Evolutionary conservation across 352 stramenopile species (phyloP).

Genomic region (Phytophthora multivora): DNA sequence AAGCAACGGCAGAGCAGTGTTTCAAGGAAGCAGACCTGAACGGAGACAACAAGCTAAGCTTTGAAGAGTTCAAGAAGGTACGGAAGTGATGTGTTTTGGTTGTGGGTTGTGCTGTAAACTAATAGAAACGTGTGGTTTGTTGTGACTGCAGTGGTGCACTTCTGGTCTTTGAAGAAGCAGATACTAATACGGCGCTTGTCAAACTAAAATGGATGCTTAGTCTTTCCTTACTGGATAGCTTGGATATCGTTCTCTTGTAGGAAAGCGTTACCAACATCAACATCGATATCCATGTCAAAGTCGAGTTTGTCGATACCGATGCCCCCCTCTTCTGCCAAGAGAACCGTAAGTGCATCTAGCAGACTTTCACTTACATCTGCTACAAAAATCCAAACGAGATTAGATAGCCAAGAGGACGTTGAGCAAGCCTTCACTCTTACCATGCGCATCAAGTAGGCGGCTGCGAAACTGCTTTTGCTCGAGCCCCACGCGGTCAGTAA

Average conservation of each 20-base stretch:
- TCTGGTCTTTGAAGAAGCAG: constrained; percentile 33
- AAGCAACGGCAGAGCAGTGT: constrained; percentile 79
- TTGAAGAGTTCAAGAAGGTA: constrained; percentile 92
- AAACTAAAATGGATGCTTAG: constrained; percentile 16
- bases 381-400: constrained; percentile 20
- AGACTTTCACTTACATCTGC: constrained; percentile 47
- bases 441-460: constrained; percentile 42
- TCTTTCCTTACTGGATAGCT: constrained; percentile 14
- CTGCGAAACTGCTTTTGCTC: constrained; percentile 36
- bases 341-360: constrained; percentile 46
- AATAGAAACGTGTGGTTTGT: constrained; percentile 16
- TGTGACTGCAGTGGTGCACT: constrained; percentile 42
- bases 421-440: constrained; percentile 14
- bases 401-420: constrained; percentile 6
- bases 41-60: constrained; percentile 85
- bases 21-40: constrained; percentile 89
- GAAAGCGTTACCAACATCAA: constrained; percentile 26
- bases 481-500: constrained; percentile 22
- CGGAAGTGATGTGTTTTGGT: not conserved
- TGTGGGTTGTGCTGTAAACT: constrained; percentile 14
- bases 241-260: constrained; percentile 25
- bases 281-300: constrained; percentile 34
- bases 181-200: constrained; percentile 11
- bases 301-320: constrained; percentile 47
- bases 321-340: constrained; percentile 48